These are phyloP conservation scores for Scalesia atractyloides DNA, from an alignment of 129 eudicot genomes.

Conservation along the genomic window DNA sequence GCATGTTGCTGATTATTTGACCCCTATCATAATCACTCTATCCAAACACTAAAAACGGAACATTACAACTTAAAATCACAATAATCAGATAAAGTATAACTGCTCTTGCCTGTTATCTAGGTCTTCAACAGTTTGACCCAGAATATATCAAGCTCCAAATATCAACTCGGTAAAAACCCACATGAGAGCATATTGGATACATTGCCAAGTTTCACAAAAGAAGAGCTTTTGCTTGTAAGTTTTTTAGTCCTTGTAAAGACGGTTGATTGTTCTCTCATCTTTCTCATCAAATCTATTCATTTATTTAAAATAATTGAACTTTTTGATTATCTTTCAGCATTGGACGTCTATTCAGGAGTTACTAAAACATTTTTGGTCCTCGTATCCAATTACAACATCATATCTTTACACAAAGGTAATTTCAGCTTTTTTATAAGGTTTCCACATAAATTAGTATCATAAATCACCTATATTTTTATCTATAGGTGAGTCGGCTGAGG, in stretches of 20 bases:
- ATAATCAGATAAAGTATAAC: constrained; percentile 23
- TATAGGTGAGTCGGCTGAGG: constrained; percentile 69
- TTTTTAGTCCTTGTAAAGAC: background rate
- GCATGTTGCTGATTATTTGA: background rate
- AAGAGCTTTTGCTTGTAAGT: constrained; percentile 83
- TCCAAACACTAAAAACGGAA: constrained; percentile 1
- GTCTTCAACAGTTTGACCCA: constrained; percentile 71
- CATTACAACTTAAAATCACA: background rate
- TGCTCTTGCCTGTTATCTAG: constrained; percentile 37
- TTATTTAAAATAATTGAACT: background rate
- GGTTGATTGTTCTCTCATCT: constrained; percentile 10
- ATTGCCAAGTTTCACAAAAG: constrained; percentile 71
- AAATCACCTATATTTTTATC: background rate
- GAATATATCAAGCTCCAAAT: constrained; percentile 78
- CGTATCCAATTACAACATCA: constrained; percentile 87
- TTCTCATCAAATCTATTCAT: constrained; percentile 18
- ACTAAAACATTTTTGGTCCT: constrained; percentile 95
- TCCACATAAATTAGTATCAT: background rate
- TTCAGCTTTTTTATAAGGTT: constrained; percentile 15
- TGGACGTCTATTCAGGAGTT: constrained; percentile 93
- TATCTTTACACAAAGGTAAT: constrained; percentile 71
- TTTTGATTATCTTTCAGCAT: constrained; percentile 52
- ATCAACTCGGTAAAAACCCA: constrained; percentile 72
- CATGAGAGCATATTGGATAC: constrained; percentile 86
- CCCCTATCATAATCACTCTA: background rate